A percentile compares a stretch with the other conserved stretches of the same genome.
Evolutionary conservation across 1,139 yeast species (phyloP).

Genomic region (Cylindricascospora bacillispora): DNA sequence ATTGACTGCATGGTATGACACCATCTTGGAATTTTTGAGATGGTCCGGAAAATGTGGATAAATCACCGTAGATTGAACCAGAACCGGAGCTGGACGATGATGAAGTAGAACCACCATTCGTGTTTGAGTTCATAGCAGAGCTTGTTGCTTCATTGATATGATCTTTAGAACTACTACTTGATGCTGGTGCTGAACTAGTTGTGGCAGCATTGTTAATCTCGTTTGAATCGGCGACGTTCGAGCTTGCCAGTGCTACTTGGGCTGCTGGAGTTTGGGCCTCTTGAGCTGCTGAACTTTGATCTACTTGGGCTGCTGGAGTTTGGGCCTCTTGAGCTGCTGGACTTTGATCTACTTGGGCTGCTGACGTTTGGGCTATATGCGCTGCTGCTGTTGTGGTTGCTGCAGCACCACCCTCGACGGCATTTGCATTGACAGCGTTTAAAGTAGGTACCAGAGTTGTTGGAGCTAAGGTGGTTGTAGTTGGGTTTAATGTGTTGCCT

Average conservation of each 20-base stretch:
- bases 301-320: slow-evolving; percentile 21
- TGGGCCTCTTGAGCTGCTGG: slow-evolving; percentile 14
- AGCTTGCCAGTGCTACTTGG: slow-evolving; percentile 20
- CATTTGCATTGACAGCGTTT: slow-evolving; percentile 4
- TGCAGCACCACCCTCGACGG: slow-evolving; percentile 6
- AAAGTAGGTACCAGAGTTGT: slow-evolving; percentile 8
- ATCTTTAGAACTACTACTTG: slow-evolving; percentile 13
- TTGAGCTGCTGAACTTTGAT: slow-evolving; percentile 7
- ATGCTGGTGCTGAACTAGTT: slow-evolving; percentile 13
- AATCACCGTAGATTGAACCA: slow-evolving; percentile 42
- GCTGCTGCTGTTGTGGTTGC: slow-evolving; percentile 10
- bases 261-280: slow-evolving; percentile 20
- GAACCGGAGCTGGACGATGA: slow-evolving; percentile 22
- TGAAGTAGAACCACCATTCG: slow-evolving; percentile 25
- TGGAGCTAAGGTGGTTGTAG: slow-evolving; percentile 8
- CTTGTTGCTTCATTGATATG: slow-evolving; percentile 6
- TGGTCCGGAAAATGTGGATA: slow-evolving; percentile 40
- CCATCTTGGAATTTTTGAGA: slow-evolving; percentile 48
- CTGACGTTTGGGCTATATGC: slow-evolving; percentile 18
- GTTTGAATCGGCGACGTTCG: slow-evolving; percentile 17
- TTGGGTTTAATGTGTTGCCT: slow-evolving; percentile 35
- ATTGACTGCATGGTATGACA: slow-evolving; percentile 42
- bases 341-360: slow-evolving; percentile 14
- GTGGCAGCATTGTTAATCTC: slow-evolving; percentile 14
- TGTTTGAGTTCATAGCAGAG: slow-evolving; percentile 16